Conservation (phyloP, 2,329 filamentous ascomycete species). For the Dactylellina parvicollis region DNA sequence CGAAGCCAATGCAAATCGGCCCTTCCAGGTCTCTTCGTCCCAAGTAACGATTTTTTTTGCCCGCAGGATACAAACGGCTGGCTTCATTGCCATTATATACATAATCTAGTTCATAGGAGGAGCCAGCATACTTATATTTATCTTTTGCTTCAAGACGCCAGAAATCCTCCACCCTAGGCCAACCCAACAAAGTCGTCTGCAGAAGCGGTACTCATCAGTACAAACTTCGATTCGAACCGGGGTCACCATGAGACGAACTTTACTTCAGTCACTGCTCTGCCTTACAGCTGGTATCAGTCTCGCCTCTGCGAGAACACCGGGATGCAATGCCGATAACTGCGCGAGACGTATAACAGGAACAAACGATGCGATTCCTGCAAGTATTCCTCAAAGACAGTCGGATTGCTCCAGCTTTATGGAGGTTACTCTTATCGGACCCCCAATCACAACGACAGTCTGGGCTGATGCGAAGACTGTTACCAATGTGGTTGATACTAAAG, state of each 20-base stretch:
- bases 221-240: not conserved
- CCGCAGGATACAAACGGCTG: not conserved
- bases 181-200: too few relatives aligned
- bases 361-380: not conserved
- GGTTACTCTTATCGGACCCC: not conserved
- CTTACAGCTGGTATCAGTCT: slow-evolving; percentile 16
- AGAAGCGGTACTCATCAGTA: not conserved
- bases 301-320: slow-evolving; percentile 4
- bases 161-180: too few relatives aligned
- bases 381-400: not conserved
- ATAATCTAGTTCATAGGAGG: not conserved
- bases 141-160: too few relatives aligned
- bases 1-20: not conserved
- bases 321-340: slow-evolving; percentile 34
- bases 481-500: not conserved
- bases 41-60: not conserved
- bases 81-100: not conserved
- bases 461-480: slow-evolving; percentile 19
- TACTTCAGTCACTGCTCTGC: slow-evolving; percentile 31
- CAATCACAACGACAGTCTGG: slow-evolving; percentile 5
- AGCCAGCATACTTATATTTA: too few relatives aligned
- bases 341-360: slow-evolving; percentile 29
- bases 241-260: slow-evolving; percentile 37
- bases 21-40: not conserved
- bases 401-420: slow-evolving; percentile 45